Percentiles rank a stretch among this genome's conserved stretches.
These are phyloP conservation scores for Diaporthe vexans DNA, from an alignment of 2,329 filamentous ascomycete genomes.

Conservation along the genomic window DNA sequence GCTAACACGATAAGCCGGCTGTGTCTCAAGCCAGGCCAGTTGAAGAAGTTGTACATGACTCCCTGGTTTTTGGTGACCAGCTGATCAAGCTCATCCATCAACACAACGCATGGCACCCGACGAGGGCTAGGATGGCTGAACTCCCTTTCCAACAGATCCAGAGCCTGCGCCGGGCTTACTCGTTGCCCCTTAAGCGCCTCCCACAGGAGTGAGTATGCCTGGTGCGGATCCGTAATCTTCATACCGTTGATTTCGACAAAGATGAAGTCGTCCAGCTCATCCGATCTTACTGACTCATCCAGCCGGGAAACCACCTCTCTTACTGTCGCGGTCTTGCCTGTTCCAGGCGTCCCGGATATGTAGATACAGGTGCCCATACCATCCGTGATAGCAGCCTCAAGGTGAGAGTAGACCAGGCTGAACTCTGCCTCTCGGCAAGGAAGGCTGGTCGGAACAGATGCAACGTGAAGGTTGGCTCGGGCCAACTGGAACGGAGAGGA, in stretches of 20 bases:
- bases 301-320: conserved; percentile 92
- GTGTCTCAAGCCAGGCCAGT: conserved; percentile 94
- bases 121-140: conserved; percentile 93
- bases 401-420: conserved; percentile 89
- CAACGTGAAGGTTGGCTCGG: conserved; percentile 90
- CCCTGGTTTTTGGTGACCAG: conserved; percentile 98
- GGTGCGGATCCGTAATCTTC: conserved; percentile 98
- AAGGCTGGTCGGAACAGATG: conserved; percentile 88
- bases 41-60: conserved; percentile 99
- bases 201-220: conserved; percentile 96
- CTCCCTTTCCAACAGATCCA: conserved; percentile 91
- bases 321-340: conserved; percentile 97
- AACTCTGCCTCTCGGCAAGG: conserved; percentile 96
- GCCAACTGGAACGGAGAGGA: conserved; percentile 94
- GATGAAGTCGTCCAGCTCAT: conserved; percentile 97
- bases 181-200: conserved; percentile 94
- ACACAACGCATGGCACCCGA: conserved; percentile 92
- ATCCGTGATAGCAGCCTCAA: conserved; percentile 94
- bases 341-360: conserved; percentile 98
- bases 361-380: conserved; percentile 97
- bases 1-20: conserved; percentile 95
- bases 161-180: conserved; percentile 90
- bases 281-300: conserved; percentile 86
- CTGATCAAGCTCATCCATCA: conserved; percentile 99
- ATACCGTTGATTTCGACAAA: conserved; percentile 99